Evolutionary conservation across 2,329 filamentous ascomycete species (phyloP).

Genomic region (Herpotrichia juniperi): DNA sequence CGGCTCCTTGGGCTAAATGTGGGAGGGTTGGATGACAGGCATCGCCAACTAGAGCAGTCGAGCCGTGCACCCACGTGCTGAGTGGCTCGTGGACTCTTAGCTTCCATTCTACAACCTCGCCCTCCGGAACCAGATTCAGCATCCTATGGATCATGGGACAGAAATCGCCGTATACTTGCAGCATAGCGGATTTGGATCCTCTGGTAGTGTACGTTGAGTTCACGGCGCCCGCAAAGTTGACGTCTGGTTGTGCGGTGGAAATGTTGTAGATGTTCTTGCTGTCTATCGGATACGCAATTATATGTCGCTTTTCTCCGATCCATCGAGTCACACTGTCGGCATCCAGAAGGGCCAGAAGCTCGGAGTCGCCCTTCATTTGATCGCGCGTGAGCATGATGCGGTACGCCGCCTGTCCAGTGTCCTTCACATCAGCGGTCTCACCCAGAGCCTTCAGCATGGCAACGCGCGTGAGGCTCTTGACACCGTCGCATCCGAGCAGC

Average conservation of each 20-base stretch:
- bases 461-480: conserved; percentile 54
- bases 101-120: conserved; percentile 72
- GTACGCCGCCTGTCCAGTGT: conserved; percentile 79
- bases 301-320: conserved; percentile 77
- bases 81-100: conserved; percentile 67
- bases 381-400: conserved; percentile 76
- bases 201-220: conserved; percentile 68
- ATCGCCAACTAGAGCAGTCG: conserved; percentile 62
- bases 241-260: conserved; percentile 66
- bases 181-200: conserved; percentile 66
- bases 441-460: conserved; percentile 62
- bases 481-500: conserved; percentile 54
- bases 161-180: conserved; percentile 65
- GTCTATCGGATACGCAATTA: conserved; percentile 78
- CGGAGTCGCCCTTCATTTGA: conserved; percentile 70
- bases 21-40: conserved; percentile 69
- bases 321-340: conserved; percentile 72
- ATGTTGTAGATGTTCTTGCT: conserved; percentile 72
- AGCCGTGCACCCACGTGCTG: conserved; percentile 64
- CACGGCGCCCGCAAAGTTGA: conserved; percentile 62
- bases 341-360: conserved; percentile 71
- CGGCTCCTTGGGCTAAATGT: conserved; percentile 68
- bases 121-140: conserved; percentile 66
- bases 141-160: conserved; percentile 66
- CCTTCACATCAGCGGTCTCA: conserved; percentile 62